Base-by-base conservation (phyloP, 495 filamentous ascomycete species). In the Copromyces sp. region DNA sequence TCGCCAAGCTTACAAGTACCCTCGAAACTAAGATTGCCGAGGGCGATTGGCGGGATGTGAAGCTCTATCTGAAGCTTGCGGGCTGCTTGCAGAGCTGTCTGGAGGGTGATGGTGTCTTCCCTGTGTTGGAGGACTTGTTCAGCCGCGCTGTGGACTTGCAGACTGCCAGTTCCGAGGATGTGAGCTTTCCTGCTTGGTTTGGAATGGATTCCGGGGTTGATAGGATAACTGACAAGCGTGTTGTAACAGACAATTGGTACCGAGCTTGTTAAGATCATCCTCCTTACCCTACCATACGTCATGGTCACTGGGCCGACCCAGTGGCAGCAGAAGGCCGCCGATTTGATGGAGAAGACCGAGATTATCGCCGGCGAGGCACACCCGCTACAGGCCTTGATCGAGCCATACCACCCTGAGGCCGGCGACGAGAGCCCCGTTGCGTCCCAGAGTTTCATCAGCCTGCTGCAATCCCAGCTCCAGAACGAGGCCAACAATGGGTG, bases 231-330 rank as follows among this genome's bases (percentile, higher is more conserved):
- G 53, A 80, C 73, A n/a, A 4, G 17, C 16, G 32, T 41, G 74
- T 16, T 47, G 53, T 35, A 38, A 38, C 72, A 87, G 85, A 92
- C 94, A 3, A 85, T 99, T 73, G 90, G 90, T n/a, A 86, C 89
- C 40, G 95, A 98, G 82, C 87, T 99, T 61, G 93, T 97, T 78
- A 98, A 98, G 81, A 93, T 98, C 75, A 96, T 98, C 71, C 87
- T 98, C 45, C 88, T 97, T 47, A 95, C 94, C 0, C 91, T 98
- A 72, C 95, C 95, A 7, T 99, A 98, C 80, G 85, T 95, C 44
- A 89, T 98, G 85, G 88, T 90, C 47, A 90, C 92, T 3, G 88
- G 91, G 14, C 83, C 84, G 61, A 87, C 85, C 7, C 83, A 86
- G 45, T 89, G 89, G 72, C 87, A 91, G 75, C 84, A 89, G 44